Base-by-base conservation (phyloP, 306 rosid genomes). In the Prunus mira region DNA sequence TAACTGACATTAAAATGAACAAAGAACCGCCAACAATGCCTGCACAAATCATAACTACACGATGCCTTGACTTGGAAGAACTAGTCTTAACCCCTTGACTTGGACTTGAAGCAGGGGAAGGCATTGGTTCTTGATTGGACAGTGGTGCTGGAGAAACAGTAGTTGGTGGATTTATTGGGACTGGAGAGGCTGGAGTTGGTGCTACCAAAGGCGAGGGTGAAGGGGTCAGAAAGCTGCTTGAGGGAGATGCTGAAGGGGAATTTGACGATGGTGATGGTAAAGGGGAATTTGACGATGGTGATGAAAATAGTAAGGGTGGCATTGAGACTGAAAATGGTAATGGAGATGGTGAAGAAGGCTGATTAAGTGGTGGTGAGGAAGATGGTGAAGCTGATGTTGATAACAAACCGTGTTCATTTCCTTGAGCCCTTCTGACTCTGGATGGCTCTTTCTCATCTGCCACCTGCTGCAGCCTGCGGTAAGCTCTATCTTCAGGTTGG, bases 1-100 rank as follows among this genome's bases (percentile, higher is more conserved):
- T 30, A 9, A 75, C 81, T 57, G 90, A 73, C 47, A 85, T 76
- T 71, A 90, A 69, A 75, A 90, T 49, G 43, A 92, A 32, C 5
- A 87, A 78, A 58, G 83, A 86, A 63, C 87, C 83, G 13, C 93
- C 89, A 3, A 90, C 73, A 65, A 89, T 71, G 52, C 85, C 84
- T 13, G 84, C 84, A 86, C 86, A 76, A 32, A 90, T 78, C 70
- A 78, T 67, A 27, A 86, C 73, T 12, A 57, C 14, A 63, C 64
- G 85, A 17, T 78, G 22, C 71, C 81, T 85, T 76, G 73, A 28
- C 41, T 83, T 84, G 61, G 81, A 76, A 57, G 81, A 76, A 57
- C 67, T 82, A 19, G 65, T 62, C 67, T 65, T 27, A 30, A 61
- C 61, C 60, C 18, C 76, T 25, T 80, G 71, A 79, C 34, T 81